These are phyloP conservation scores for Peniophora sp. DNA, from an alignment of 1,284 basidiomycete genomes.

Conservation along the genomic window DNA sequence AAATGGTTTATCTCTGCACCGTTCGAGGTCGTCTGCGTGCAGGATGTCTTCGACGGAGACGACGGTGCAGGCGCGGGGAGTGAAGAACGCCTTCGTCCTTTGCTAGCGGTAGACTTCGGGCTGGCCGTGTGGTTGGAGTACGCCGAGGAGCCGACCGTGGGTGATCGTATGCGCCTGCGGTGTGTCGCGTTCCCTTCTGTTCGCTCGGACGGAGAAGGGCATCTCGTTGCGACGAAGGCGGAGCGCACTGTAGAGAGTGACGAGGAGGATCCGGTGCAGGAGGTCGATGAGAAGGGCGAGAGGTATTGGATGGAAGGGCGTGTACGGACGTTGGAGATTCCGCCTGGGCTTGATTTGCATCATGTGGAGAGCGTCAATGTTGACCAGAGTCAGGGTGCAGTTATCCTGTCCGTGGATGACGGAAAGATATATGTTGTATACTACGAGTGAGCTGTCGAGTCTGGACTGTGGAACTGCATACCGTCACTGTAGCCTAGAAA, in stretches of 20 bases:
- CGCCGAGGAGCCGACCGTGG: constrained; percentile 13
- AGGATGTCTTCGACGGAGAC: constrained; percentile 36
- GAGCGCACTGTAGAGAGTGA: constrained; percentile 14
- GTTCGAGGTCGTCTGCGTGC: constrained; percentile 62
- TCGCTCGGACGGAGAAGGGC: constrained; percentile 13
- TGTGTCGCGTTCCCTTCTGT: constrained; percentile 67
- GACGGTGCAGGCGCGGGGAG: constrained; percentile 21
- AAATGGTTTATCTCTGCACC: constrained; percentile 64
- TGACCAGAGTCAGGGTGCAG: constrained; percentile 67
- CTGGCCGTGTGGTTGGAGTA: constrained; percentile 72
- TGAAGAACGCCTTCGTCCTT: constrained; percentile 50
- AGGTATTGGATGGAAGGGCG: constrained; percentile 27
- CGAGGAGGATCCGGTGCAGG: constrained; percentile 10
- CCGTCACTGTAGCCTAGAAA: no score
- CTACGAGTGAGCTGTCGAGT: constrained; percentile 55
- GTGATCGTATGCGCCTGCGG: constrained; percentile 40
- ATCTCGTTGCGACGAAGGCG: constrained; percentile 4
- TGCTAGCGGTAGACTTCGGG: constrained; percentile 73
- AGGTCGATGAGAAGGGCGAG: constrained; percentile 9
- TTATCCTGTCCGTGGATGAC: constrained; percentile 58
- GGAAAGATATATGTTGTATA: constrained; percentile 66
- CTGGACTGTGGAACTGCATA: not conserved
- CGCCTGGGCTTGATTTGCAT: constrained; percentile 54
- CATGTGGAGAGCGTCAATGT: constrained; percentile 68
- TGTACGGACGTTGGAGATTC: constrained; percentile 54